phyloP scores from a whole-genome alignment of 129 eudicot species.

The Daucus carota region DH1_v3.0 NC_030389.2:41075501-41076000 shows the following conservation, averaged over 20 bases:
- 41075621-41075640: slow-evolving; percentile 45
- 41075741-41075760: slow-evolving; percentile 68
- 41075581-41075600: slow-evolving; percentile 55
- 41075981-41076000: slow-evolving; percentile 37
- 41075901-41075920: slow-evolving; percentile 48
- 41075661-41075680: slow-evolving; percentile 42
- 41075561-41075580: slow-evolving; percentile 60
- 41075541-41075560: slow-evolving; percentile 70
- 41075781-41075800: slow-evolving; percentile 62
- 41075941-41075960: slow-evolving; percentile 50
- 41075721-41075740: slow-evolving; percentile 54
- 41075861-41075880: slow-evolving; percentile 47
- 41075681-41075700: slow-evolving; percentile 77
- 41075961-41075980: slow-evolving; percentile 56
- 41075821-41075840: slow-evolving; percentile 67
- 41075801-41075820: slow-evolving; percentile 67
- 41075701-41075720: slow-evolving; percentile 41
- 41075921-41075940: slow-evolving; percentile 51
- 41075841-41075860: slow-evolving; percentile 55
- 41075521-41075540: slow-evolving; percentile 69
- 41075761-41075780: slow-evolving; percentile 61
- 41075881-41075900: slow-evolving; percentile 54
- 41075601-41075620: slow-evolving; percentile 45
- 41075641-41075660: slow-evolving; percentile 55
- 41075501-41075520: slow-evolving; percentile 31